These are phyloP conservation scores for Vicia faba DNA, from an alignment of 306 rosid species.

Conservation along the genomic window DNA sequence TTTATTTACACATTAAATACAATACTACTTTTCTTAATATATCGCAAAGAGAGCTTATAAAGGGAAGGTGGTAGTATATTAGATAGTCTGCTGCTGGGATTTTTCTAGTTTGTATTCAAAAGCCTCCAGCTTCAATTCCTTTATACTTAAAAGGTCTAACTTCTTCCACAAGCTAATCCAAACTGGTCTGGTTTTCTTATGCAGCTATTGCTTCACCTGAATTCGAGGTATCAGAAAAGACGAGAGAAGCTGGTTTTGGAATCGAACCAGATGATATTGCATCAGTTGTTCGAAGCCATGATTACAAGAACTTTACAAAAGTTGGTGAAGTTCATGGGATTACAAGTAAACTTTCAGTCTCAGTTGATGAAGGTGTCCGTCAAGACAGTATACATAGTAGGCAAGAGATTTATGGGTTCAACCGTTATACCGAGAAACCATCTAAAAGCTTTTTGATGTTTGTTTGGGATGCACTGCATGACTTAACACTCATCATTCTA, in stretches of 20 bases:
- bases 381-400: constrained; percentile 49
- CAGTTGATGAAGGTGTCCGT: constrained; percentile 58
- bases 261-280: constrained; percentile 91
- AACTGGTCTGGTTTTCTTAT: constrained; percentile 39
- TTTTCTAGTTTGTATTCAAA: no score
- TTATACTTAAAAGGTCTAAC: constrained; percentile 1
- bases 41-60: no score
- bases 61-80: no score
- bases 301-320: constrained; percentile 40
- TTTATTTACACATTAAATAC: no score
- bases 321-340: constrained; percentile 60
- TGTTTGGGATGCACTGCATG: constrained; percentile 90
- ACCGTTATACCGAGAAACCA: constrained; percentile 75
- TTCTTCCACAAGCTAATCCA: constrained; percentile 21
- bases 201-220: constrained; percentile 58
- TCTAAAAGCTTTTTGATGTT: constrained; percentile 65
- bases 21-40: no score
- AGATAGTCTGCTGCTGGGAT: no score
- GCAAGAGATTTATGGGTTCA: constrained; percentile 72
- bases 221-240: constrained; percentile 61
- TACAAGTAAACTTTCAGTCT: constrained; percentile 53
- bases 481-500: constrained; percentile 80
- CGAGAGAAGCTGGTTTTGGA: constrained; percentile 61
- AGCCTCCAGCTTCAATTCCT: neutral
- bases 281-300: constrained; percentile 64